Evolutionary conservation across 2,329 filamentous ascomycete species (phyloP).

Genomic region (Arthrocladium fulminans): DNA sequence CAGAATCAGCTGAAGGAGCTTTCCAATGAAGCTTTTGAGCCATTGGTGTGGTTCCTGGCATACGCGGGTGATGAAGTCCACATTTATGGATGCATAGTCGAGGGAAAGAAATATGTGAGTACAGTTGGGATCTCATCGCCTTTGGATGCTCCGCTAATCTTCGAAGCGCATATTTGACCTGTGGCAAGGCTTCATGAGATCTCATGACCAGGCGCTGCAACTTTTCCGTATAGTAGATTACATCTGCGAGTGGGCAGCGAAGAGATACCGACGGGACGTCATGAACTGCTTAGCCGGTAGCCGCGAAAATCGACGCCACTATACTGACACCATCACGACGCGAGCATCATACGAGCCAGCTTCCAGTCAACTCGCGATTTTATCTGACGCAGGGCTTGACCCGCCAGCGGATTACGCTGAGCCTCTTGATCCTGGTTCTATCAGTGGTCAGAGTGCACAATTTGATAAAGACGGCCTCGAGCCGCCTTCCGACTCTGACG

Average conservation of each 20-base stretch:
- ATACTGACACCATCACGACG: not conserved
- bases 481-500: too few species aligned
- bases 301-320: not conserved
- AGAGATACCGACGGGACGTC: not conserved
- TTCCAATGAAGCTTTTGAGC: not conserved
- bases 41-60: slow-evolving; percentile 2
- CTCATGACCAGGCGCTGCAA: slow-evolving; percentile 23
- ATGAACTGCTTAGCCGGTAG: not conserved
- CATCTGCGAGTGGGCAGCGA: slow-evolving; percentile 26
- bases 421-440: too few species aligned
- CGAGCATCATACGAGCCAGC: not conserved
- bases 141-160: too few species aligned
- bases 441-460: too few species aligned
- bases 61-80: not conserved
- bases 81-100: not conserved
- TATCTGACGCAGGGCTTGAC: not conserved
- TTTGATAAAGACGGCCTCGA: too few species aligned
- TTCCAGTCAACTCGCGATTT: not conserved
- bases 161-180: slow-evolving; percentile 16
- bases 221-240: slow-evolving; percentile 27
- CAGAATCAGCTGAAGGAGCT: not conserved
- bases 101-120: not conserved
- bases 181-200: slow-evolving; percentile 21
- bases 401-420: too few species aligned
- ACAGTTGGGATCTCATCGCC: too few species aligned